Evolutionary conservation across 1,284 basidiomycete species (phyloP).

Genomic region (Fomes fomentarius): DNA sequence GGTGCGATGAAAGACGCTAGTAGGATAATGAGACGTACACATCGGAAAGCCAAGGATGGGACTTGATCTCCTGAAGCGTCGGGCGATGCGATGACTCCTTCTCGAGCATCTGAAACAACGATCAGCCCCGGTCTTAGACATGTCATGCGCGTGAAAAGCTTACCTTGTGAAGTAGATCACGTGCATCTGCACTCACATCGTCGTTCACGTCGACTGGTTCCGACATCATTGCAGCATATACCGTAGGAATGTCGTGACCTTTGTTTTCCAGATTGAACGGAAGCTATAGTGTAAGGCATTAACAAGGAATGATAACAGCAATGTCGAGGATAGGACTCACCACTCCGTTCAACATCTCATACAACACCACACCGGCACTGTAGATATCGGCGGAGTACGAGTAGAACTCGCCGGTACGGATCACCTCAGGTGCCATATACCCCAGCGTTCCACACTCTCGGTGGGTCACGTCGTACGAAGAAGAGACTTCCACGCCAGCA

Average conservation of each 20-base stretch:
- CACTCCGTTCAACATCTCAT: slow-evolving; percentile 56
- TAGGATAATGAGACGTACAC: slow-evolving; percentile 17
- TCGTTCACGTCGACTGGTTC: slow-evolving; percentile 7
- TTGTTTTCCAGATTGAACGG: slow-evolving; percentile 20
- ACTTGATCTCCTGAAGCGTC: slow-evolving; percentile 26
- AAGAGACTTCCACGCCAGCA: neutral
- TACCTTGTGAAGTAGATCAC: slow-evolving; percentile 22
- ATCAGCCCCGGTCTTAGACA: too few relatives aligned
- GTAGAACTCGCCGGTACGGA: slow-evolving; percentile 43
- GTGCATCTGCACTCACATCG: slow-evolving; percentile 13
- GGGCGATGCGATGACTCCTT: slow-evolving; percentile 25
- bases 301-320: neutral
- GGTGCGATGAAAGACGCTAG: neutral
- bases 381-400: slow-evolving; percentile 47
- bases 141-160: neutral
- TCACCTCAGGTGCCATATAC: slow-evolving; percentile 67
- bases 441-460: slow-evolving; percentile 38
- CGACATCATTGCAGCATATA: slow-evolving; percentile 6
- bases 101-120: slow-evolving; percentile 26
- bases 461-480: neutral
- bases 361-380: slow-evolving; percentile 61
- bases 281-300: slow-evolving; percentile 14
- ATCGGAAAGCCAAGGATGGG: slow-evolving; percentile 25
- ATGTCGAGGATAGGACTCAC: slow-evolving; percentile 12
- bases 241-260: slow-evolving; percentile 5